phyloP scores from a whole-genome alignment of 352 stramenopile genomes.

The Phytophthora lateralis region DNA sequence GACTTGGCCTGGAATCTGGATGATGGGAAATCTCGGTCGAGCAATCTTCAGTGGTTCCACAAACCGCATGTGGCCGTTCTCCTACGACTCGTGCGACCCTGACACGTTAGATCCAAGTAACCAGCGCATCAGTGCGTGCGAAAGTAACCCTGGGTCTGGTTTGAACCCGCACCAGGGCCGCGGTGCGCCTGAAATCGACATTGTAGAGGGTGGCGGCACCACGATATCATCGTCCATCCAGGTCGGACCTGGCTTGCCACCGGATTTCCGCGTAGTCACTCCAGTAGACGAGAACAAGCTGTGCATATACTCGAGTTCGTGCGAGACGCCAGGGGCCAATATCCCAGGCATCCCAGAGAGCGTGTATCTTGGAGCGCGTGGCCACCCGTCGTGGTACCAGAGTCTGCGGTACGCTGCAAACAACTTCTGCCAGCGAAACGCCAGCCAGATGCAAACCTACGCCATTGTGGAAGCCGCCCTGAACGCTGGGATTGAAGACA shows the following conservation, averaged over 20 bases:
- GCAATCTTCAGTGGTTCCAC: slow-evolving; percentile 92
- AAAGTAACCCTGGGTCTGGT: slow-evolving; percentile 87
- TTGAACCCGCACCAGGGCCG: slow-evolving; percentile 84
- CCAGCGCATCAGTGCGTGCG: slow-evolving; percentile 84
- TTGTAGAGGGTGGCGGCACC: slow-evolving; percentile 87
- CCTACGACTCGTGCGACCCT: slow-evolving; percentile 87
- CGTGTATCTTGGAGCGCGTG: slow-evolving; percentile 45
- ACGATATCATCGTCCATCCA: slow-evolving; percentile 78
- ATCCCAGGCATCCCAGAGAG: slow-evolving; percentile 46
- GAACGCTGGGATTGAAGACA: slow-evolving; percentile 39
- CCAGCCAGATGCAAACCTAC: slow-evolving; percentile 33
- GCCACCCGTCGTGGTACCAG: slow-evolving; percentile 70
- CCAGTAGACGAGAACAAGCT: slow-evolving; percentile 33
- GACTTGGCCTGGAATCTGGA: slow-evolving; percentile 93
- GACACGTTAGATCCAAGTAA: slow-evolving; percentile 35
- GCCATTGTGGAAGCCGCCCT: slow-evolving; percentile 29
- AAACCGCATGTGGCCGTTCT: slow-evolving; percentile 95
- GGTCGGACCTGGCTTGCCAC: slow-evolving; percentile 67
- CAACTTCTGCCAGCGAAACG: slow-evolving; percentile 51
- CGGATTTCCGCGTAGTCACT: slow-evolving; percentile 47
- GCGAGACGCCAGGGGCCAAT: slow-evolving; percentile 53
- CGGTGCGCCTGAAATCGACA: slow-evolving; percentile 94
- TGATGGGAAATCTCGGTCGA: slow-evolving; percentile 93
- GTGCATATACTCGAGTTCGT: slow-evolving; percentile 58
- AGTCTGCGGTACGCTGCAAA: slow-evolving; percentile 63